Conservation (phyloP, 257 asterid genomes). For the Solanum ossicruentum region DNA sequence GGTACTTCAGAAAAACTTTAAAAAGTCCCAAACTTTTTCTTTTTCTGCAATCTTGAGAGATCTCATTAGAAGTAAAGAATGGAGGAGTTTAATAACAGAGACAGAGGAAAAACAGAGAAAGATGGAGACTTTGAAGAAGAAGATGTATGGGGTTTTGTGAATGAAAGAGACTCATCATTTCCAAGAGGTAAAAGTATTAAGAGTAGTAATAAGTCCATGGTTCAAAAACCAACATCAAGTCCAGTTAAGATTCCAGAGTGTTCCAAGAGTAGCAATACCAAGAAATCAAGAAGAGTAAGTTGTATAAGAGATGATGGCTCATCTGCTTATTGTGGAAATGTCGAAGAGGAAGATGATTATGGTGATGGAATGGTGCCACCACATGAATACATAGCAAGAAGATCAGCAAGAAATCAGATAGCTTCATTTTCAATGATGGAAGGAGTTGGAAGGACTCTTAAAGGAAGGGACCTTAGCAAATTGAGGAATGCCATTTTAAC, state of each 20-base stretch:
- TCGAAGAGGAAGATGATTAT: not conserved
- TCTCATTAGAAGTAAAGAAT: not conserved
- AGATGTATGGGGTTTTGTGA: conserved; percentile 29
- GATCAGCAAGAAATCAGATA: conserved; percentile 22
- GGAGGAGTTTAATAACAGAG: conserved; percentile 3
- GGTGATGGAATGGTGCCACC: conserved; percentile 37
- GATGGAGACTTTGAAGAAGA: conserved; percentile 32
- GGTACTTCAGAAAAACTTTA: not conserved
- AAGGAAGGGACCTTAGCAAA: conserved; percentile 57
- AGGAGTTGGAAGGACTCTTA: conserved; percentile 62
- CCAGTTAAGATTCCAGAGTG: conserved; percentile 19
- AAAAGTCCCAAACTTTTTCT: not conserved
- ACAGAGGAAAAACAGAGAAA: not conserved
- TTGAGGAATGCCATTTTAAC: conserved; percentile 46
- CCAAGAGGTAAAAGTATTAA: not conserved
- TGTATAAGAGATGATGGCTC: not conserved
- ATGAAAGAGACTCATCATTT: not conserved
- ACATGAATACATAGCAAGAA: conserved; percentile 39
- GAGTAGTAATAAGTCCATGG: not conserved
- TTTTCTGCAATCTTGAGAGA: not conserved
- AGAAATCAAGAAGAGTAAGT: not conserved
- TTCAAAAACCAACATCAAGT: not conserved
- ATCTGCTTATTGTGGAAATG: not conserved
- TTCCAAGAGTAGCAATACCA: conserved; percentile 18
- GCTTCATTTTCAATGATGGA: conserved; percentile 63